Evolutionary conservation across 1,139 yeast species (phyloP), one percentile per base, ranked within the genome.

Genomic region (Protomyces lactucae-debilis): DNA sequence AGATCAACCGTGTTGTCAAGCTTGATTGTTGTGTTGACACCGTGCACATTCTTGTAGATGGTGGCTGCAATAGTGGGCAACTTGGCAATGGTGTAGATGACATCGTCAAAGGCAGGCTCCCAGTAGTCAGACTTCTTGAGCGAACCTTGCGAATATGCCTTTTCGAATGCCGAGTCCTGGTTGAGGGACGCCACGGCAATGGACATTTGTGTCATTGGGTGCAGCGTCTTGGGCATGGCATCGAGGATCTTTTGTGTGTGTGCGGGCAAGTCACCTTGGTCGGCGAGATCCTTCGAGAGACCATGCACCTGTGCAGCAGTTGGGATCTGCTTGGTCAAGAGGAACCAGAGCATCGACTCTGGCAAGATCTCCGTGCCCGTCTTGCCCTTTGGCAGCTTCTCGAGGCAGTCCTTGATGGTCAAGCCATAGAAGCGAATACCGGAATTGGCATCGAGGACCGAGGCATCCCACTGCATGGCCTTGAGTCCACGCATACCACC

Each of bases 151-250:
- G 93, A 96, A 77, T 91, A 91, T 69, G 95, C 95, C 80, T 86
- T 85, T 70, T 97, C 96, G 77, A 91, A 91, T 75, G 83, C 85
- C 63, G 96, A 89, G 78, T 88, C 95, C 69, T 90, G 85, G 82
- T 90, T 95, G 77, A 91, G 83, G 68, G 97, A 95, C 67, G 93
- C 87, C 64, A 91, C 86, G 64, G 96, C 97, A 77, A 91, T 89
- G 70, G 96, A 87, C 77, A 91, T 86, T 79, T 91, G 97, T 66
- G 97, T 95, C 98, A 91, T 91, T 78, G 98, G 98, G 79, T 91
- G 98, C 78, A 91, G 84, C 76, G 86, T 84, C 60, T 86, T 79
- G 71, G 97, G 97, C 72, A 92, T 84, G 72, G 85, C 80, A 81
- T 88, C 95, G 72, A 91, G 83, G 71, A 90, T 79, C 76, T 85